Percentiles rank a stretch among this genome's conserved stretches.
These are phyloP conservation scores for Pythium phragmiticola DNA, from an alignment of 352 stramenopile genomes.

Conservation along the genomic window DNA sequence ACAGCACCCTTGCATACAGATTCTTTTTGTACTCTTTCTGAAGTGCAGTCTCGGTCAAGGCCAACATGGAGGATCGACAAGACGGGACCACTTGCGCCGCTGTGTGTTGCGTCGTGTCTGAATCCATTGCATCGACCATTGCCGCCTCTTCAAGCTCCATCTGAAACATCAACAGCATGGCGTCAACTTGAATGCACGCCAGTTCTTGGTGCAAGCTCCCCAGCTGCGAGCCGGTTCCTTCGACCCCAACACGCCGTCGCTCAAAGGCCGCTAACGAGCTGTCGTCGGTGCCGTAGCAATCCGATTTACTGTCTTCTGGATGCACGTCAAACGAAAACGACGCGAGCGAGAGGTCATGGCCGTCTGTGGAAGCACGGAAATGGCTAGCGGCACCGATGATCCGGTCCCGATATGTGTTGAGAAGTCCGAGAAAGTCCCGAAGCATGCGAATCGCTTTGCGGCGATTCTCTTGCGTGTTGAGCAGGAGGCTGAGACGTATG, in stretches of 20 bases:
- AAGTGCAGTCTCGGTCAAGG: conserved; percentile 32
- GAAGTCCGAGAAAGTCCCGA: conserved; percentile 34
- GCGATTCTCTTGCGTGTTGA: conserved; percentile 30
- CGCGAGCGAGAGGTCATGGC: conserved; percentile 15
- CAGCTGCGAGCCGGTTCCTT: conserved; percentile 55
- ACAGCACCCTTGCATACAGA: conserved; percentile 40
- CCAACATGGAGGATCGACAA: not conserved
- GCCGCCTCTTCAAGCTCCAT: conserved; percentile 50
- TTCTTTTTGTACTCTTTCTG: conserved; percentile 53
- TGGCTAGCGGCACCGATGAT: conserved; percentile 37
- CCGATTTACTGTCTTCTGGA: conserved; percentile 7
- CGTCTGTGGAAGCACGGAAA: conserved; percentile 21
- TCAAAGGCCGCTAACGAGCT: not conserved
- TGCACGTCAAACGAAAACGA: conserved; percentile 39
- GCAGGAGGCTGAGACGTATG: conserved; percentile 38
- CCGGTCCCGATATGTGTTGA: conserved; percentile 41
- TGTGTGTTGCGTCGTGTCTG: not conserved
- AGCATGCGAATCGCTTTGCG: conserved; percentile 37
- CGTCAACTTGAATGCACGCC: conserved; percentile 55
- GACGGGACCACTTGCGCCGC: not conserved
- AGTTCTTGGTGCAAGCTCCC: conserved; percentile 52
- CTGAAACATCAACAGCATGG: conserved; percentile 50
- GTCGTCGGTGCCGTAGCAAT: conserved; percentile 22
- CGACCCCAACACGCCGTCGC: conserved; percentile 41
- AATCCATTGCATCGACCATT: conserved; percentile 26